Conservation (phyloP, 441 rosid genomes). For the Euphorbia schlechtendalii region DNA sequence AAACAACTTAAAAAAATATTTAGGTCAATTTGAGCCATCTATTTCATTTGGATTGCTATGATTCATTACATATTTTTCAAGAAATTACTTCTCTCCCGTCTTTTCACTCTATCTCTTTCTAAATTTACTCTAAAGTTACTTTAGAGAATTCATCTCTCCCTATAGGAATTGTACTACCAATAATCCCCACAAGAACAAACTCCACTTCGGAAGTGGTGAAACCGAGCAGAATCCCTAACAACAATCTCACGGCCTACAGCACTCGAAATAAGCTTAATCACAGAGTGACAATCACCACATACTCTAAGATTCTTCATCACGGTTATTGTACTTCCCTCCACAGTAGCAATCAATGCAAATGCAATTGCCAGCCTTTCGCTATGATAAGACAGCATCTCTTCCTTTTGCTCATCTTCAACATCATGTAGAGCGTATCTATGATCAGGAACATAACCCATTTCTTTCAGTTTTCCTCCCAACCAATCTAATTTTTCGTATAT, state of each 20-base stretch:
- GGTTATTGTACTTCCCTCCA: conserved; percentile 40
- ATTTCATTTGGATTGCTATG: too few species aligned
- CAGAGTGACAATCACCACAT: conserved; percentile 63
- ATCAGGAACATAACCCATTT: conserved; percentile 52
- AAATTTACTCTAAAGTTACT: too few species aligned
- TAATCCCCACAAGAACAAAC: conserved; percentile 55
- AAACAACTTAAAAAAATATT: too few species aligned
- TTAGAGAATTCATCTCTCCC: not conserved
- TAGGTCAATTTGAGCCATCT: too few species aligned
- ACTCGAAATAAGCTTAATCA: conserved; percentile 39
- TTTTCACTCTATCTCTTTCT: too few species aligned
- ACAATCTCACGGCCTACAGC: conserved; percentile 41
- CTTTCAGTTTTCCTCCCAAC: conserved; percentile 54
- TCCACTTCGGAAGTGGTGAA: conserved; percentile 52
- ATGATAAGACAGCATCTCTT: conserved; percentile 49
- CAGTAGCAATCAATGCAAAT: conserved; percentile 43
- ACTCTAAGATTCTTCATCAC: conserved; percentile 65
- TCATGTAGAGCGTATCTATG: conserved; percentile 48
- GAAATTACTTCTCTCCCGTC: too few species aligned
- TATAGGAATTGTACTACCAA: conserved; percentile 32
- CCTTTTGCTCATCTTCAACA: conserved; percentile 59
- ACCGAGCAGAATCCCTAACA: conserved; percentile 42
- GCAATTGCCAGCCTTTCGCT: conserved; percentile 66
- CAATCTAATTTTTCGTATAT: conserved; percentile 47
- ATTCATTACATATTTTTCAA: too few species aligned